phyloP scores from a whole-genome alignment of 768 basidiomycete species.

The Leccinellum albellum region DNA sequence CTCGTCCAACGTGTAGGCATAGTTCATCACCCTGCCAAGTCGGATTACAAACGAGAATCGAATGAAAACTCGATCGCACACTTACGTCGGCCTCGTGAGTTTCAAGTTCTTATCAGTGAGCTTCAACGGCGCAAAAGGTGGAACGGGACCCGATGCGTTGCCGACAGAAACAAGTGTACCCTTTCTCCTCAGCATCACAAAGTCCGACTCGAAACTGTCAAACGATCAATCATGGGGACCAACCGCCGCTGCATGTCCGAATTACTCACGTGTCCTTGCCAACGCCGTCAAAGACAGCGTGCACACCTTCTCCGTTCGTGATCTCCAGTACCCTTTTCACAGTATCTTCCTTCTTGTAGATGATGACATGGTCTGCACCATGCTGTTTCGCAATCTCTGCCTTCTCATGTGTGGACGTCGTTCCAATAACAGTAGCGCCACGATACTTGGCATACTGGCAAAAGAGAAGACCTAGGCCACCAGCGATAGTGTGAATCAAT shows the following conservation, averaged over 20 bases:
- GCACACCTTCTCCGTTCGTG: conserved; percentile 76
- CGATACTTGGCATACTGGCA: conserved; percentile 64
- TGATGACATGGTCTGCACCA: conserved; percentile 85
- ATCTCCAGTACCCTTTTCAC: conserved; percentile 69
- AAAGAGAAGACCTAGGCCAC: conserved; percentile 74
- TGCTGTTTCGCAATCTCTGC: conserved; percentile 71
- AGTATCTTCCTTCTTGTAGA: conserved; percentile 74
- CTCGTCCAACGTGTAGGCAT: conserved; percentile 73
- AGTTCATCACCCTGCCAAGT: conserved; percentile 59
- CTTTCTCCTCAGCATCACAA: conserved; percentile 78
- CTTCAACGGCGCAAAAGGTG: conserved; percentile 69
- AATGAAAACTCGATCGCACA: neutral
- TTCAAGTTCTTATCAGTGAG: conserved; percentile 81
- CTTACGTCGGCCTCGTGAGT: conserved; percentile 69
- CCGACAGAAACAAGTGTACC: conserved; percentile 89
- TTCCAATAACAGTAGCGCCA: conserved; percentile 91
- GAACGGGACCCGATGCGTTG: conserved; percentile 85
- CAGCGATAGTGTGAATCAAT: conserved; percentile 88
- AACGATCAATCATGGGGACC: conserved; percentile 4
- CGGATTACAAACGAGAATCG: conserved; percentile 7
- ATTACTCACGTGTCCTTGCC: conserved; percentile 84
- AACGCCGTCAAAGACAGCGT: conserved; percentile 93
- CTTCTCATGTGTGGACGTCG: conserved; percentile 83
- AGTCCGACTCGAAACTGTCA: conserved; percentile 69
- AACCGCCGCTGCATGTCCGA: neutral